phyloP scores from a whole-genome alignment of 2,329 filamentous ascomycete species.

The Pochonia chlamydosporia region DNA sequence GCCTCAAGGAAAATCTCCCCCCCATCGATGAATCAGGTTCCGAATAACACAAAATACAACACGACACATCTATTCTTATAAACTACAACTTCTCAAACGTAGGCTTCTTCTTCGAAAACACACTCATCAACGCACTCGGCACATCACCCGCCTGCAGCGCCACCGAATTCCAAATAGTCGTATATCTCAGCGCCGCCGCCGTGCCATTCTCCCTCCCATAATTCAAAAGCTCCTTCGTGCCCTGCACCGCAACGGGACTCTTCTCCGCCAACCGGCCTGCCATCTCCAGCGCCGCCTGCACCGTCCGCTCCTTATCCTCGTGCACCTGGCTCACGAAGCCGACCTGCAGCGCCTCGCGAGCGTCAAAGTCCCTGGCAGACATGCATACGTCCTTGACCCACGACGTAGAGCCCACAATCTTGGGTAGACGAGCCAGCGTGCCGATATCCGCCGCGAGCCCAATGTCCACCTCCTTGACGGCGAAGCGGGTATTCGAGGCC shows the following conservation, averaged over 20 bases:
- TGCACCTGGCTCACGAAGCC: slow-evolving; percentile 66
- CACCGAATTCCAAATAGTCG: slow-evolving; percentile 79
- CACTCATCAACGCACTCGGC: slow-evolving; percentile 65
- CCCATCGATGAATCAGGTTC: slow-evolving; percentile 47
- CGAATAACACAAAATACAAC: slow-evolving; percentile 24
- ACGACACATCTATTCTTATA: neutral
- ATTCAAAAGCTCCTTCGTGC: slow-evolving; percentile 83
- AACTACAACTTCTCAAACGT: slow-evolving; percentile 78
- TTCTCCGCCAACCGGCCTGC: slow-evolving; percentile 66
- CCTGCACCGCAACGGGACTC: slow-evolving; percentile 81
- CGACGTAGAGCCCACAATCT: slow-evolving; percentile 61
- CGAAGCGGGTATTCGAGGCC: slow-evolving; percentile 52
- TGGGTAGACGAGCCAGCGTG: slow-evolving; percentile 67
- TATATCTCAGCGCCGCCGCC: slow-evolving; percentile 76
- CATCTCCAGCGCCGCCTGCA: slow-evolving; percentile 57
- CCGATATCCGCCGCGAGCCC: slow-evolving; percentile 76
- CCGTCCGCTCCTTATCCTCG: slow-evolving; percentile 55
- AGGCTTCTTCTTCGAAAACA: slow-evolving; percentile 71
- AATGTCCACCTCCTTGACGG: slow-evolving; percentile 79
- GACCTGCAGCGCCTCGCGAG: slow-evolving; percentile 61
- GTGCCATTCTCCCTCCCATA: slow-evolving; percentile 73
- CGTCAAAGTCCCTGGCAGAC: slow-evolving; percentile 62
- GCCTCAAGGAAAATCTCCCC: slow-evolving; percentile 46
- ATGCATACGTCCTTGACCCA: slow-evolving; percentile 79
- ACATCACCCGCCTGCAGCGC: slow-evolving; percentile 80